These are phyloP conservation scores for Diplosphaera chodatii DNA, from an alignment of 139 green algal genomes.

Conservation along the genomic window DNA sequence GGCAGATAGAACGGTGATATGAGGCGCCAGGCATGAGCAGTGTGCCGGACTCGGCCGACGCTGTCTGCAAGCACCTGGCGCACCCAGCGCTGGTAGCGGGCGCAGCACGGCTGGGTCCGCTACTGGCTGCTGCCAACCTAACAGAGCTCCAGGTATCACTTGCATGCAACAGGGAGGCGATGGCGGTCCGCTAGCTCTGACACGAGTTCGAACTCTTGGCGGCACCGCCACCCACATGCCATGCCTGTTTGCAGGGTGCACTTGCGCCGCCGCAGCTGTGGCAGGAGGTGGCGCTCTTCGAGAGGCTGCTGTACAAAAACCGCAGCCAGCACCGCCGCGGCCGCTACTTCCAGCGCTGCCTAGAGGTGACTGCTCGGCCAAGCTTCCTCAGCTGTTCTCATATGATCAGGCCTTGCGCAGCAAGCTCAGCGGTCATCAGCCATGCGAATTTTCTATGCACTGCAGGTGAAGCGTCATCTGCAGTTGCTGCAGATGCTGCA, in stretches of 20 bases:
- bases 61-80: no score
- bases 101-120: neutral
- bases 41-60: no score
- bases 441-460: no score
- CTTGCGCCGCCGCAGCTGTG: constrained; percentile 26
- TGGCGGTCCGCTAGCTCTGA: no score
- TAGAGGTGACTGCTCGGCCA: constrained; percentile 25
- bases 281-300: constrained; percentile 44
- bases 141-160: neutral
- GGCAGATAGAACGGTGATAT: no score
- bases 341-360: constrained; percentile 31
- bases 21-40: no score
- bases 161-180: no score
- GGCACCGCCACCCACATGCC: no score
- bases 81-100: neutral
- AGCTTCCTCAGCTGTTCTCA: neutral
- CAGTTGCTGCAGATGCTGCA: constrained; percentile 23
- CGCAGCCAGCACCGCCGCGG: constrained; percentile 50
- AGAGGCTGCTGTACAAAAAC: constrained; percentile 64
- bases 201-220: no score
- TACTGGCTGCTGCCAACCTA: neutral
- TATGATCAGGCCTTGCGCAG: no score
- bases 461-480: constrained; percentile 30
- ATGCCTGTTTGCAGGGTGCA: constrained; percentile 3
- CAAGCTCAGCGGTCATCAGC: no score